Percentiles rank a stretch among this genome's conserved stretches.
Conservation (phyloP, 1,284 basidiomycete species). For the Malassezia slooffiae region DNA sequence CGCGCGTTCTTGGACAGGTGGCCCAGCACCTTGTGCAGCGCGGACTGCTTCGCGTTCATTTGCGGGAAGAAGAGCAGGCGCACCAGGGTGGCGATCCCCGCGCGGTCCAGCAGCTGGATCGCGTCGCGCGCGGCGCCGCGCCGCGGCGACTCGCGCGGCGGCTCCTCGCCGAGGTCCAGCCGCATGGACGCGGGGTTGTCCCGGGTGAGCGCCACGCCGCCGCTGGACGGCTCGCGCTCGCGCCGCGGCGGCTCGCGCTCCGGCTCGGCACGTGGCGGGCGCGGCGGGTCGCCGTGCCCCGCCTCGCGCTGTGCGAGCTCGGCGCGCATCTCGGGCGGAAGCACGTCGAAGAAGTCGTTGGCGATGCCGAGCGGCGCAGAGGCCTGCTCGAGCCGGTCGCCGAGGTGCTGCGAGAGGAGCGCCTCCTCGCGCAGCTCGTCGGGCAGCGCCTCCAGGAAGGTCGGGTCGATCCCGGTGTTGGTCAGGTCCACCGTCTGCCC, state of each 20-base stretch:
- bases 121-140: too few relatives aligned
- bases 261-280: neutral
- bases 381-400: constrained; percentile 56
- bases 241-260: neutral
- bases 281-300: neutral
- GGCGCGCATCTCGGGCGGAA: constrained; percentile 88
- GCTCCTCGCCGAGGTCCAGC: neutral
- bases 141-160: too few relatives aligned
- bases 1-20: constrained; percentile 92
- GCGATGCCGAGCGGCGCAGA: constrained; percentile 70
- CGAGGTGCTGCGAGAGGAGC: constrained; percentile 79
- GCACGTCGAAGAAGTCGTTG: constrained; percentile 84
- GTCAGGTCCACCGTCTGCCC: constrained; percentile 95
- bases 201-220: neutral
- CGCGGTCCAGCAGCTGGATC: constrained; percentile 83
- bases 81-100: constrained; percentile 76
- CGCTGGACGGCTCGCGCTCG: neutral
- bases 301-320: constrained; percentile 59
- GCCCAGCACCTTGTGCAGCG: constrained; percentile 78
- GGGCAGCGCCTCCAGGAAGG: constrained; percentile 90
- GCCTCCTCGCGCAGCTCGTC: constrained; percentile 99
- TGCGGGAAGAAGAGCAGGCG: constrained; percentile 94
- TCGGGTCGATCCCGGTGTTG: constrained; percentile 94
- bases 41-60: constrained; percentile 63
- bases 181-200: neutral